Evolutionary conservation across 139 green algal genomes (phyloP).

Genomic region (Pleodorina starrii): DNA sequence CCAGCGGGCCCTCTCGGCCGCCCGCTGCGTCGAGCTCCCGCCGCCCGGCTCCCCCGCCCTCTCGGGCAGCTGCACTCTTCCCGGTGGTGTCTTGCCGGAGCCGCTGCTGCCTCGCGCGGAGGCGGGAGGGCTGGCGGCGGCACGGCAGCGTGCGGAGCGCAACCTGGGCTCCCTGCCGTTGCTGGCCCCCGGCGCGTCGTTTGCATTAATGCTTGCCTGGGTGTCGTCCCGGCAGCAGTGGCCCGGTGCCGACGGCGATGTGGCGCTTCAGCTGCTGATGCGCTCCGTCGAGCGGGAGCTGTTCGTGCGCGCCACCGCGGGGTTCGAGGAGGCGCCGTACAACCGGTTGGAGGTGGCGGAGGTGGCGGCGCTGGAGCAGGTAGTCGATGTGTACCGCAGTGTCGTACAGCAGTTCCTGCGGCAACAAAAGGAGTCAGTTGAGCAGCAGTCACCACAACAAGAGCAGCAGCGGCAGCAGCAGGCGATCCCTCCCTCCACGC

Average conservation of each 20-base stretch:
- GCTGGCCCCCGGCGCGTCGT: neutral
- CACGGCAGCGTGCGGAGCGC: neutral
- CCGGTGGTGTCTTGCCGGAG: conserved; percentile 38
- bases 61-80: neutral
- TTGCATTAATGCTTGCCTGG: neutral
- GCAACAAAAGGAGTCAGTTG: neutral
- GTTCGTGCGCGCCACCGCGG: conserved; percentile 36
- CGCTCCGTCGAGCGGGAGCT: conserved; percentile 58
- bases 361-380: conserved; percentile 34
- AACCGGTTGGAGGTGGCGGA: conserved; percentile 26
- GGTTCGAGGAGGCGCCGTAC: neutral
- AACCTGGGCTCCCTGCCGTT: conserved; percentile 58
- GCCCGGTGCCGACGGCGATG: neutral
- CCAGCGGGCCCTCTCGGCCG: conserved; percentile 9
- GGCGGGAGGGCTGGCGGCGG: conserved; percentile 8
- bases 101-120: neutral
- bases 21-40: neutral
- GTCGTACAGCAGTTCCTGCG: conserved; percentile 17
- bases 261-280: conserved; percentile 51
- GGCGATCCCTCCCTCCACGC: neutral
- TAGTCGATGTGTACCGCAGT: conserved; percentile 58
- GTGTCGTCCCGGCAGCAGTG: neutral
- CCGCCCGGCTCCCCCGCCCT: neutral
- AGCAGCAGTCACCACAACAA: neutral
- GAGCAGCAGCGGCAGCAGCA: neutral